These are phyloP conservation scores for Aspergillus ochraceus DNA, from an alignment of 2,329 filamentous ascomycete species.

Conservation along the genomic window DNA sequence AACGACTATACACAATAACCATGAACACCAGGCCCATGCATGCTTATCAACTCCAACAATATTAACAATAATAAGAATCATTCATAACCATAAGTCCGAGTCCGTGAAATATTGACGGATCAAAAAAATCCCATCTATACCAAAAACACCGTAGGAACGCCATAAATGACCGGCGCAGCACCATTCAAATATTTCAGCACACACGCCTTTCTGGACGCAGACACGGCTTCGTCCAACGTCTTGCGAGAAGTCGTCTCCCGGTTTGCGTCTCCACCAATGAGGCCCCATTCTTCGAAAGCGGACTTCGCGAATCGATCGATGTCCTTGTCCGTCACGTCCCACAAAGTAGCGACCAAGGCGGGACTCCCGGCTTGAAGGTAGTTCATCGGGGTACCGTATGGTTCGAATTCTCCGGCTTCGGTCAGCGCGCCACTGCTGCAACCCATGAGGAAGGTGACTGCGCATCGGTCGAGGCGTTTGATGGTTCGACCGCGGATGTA, in stretches of 20 bases:
- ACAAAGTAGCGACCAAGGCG: constrained; percentile 86
- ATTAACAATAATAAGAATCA: background rate
- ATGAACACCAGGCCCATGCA: constrained; percentile 5
- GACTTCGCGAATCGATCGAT: constrained; percentile 87
- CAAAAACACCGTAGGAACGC: constrained; percentile 80
- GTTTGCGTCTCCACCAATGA: constrained; percentile 53
- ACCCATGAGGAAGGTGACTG: constrained; percentile 86
- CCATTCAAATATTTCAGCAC: constrained; percentile 89
- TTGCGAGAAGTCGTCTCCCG: constrained; percentile 22
- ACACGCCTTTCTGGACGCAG: constrained; percentile 73
- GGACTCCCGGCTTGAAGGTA: constrained; percentile 87
- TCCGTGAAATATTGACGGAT: too few relatives aligned
- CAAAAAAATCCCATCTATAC: constrained; percentile 22
- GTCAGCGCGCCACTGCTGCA: constrained; percentile 82
- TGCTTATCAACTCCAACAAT: background rate
- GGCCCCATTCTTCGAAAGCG: constrained; percentile 82
- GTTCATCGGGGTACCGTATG: constrained; percentile 84
- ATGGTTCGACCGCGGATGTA: constrained; percentile 87
- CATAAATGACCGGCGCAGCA: constrained; percentile 90
- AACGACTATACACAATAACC: background rate
- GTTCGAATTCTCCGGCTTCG: constrained; percentile 83
- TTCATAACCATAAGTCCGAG: background rate
- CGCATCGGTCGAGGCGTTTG: constrained; percentile 73
- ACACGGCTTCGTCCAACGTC: constrained; percentile 79
- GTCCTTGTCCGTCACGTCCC: constrained; percentile 97